Conservation (phyloP, 495 filamentous ascomycete genomes). For the Rusavskia elegans region DNA sequence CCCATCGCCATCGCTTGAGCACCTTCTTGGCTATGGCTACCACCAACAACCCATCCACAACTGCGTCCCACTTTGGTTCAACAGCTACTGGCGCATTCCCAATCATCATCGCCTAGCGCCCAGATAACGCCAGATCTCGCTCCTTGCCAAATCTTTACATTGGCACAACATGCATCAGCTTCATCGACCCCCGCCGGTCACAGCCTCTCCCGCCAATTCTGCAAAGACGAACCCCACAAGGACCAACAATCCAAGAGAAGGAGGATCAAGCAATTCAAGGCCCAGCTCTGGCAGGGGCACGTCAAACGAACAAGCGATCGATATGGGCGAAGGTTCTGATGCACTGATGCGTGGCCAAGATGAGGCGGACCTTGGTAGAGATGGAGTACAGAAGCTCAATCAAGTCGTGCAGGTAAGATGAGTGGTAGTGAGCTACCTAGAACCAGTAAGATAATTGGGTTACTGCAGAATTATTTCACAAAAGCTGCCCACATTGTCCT, state of each 20-base stretch:
- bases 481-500: slow-evolving; percentile 81
- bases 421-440: neutral
- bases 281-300: slow-evolving; percentile 24
- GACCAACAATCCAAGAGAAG: slow-evolving; percentile 57
- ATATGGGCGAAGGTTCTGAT: slow-evolving; percentile 28
- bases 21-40: neutral
- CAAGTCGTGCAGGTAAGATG: slow-evolving; percentile 73
- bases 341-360: slow-evolving; percentile 25
- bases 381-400: slow-evolving; percentile 59
- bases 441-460: too few relatives aligned
- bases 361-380: slow-evolving; percentile 24
- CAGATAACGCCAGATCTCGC: neutral
- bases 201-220: slow-evolving; percentile 49
- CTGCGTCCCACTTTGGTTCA: neutral
- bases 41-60: neutral
- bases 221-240: slow-evolving; percentile 49
- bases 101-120: neutral
- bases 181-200: slow-evolving; percentile 50
- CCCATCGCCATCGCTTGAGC: neutral
- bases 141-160: neutral
- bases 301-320: neutral
- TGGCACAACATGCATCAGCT: slow-evolving; percentile 62
- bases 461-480: slow-evolving; percentile 64
- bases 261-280: slow-evolving; percentile 21
- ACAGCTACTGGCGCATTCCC: neutral